A percentile compares a stretch with the other conserved stretches of the same genome.
Conservation (phyloP, 106 monocot genomes). For the Alisma plantagoaquatica region DNA sequence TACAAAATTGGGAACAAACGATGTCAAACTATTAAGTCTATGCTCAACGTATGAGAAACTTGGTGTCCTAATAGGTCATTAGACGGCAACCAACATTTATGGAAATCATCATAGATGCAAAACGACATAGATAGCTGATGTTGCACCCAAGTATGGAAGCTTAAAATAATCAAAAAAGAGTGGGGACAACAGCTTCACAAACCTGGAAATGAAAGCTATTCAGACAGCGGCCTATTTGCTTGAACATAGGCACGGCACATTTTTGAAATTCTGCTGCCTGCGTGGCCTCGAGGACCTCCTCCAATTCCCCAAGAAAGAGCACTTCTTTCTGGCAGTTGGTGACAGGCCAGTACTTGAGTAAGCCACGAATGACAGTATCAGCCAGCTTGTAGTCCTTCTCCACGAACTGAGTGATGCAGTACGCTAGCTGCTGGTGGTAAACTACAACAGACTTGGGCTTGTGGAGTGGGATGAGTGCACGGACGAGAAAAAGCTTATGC, state of each 20-base stretch:
- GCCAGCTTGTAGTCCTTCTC: constrained; percentile 25
- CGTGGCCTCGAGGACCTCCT: constrained; percentile 22
- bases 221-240: constrained; percentile 22
- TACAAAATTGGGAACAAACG: no score
- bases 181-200: no score
- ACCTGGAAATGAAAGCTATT: constrained; percentile 29
- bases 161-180: no score
- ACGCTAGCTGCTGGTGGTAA: constrained; percentile 20
- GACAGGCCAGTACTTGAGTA: constrained; percentile 22
- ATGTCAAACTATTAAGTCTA: no score
- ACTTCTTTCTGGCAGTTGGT: constrained; percentile 28
- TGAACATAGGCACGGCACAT: constrained; percentile 17
- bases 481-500: constrained; percentile 20
- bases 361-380: constrained; percentile 10
- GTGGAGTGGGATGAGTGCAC: constrained; percentile 17
- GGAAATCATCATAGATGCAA: no score
- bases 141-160: no score
- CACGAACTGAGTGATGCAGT: constrained; percentile 22
- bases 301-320: constrained; percentile 27
- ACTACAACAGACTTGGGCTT: constrained; percentile 10
- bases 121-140: no score
- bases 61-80: no score
- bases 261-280: constrained; percentile 22
- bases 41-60: no score
- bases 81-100: no score